Base-by-base conservation (phyloP, 164 flowering plant genomes). In the Dillenia suffruticosa region DNA sequence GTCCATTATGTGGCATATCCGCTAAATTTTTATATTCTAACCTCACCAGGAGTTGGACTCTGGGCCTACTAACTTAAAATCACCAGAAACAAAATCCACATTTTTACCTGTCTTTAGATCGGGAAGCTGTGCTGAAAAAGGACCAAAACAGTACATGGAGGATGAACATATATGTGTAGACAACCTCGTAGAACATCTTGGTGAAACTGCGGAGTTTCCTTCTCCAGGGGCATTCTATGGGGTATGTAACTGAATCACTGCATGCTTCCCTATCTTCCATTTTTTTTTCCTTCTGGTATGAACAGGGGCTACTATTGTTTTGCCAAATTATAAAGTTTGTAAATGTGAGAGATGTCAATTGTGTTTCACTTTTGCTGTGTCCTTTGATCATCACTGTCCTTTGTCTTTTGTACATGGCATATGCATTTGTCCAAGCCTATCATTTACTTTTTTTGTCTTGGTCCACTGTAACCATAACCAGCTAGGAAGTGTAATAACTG, bases 221-320 rank as follows among this genome's bases (percentile, higher is more conserved):
- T 72, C 87, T 45, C 86, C 84, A n/a, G 89, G 87, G 66, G 96
- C 98, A 58, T 93, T 90, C 60, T 93, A 93, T 76, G 98, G 98
- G 88, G 98, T 92, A 63, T 40, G 94, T 78, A 47, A 14, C 19
- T 10, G 15, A 26, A 26, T 54, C 16, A 54, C n/a, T 14, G 16
- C 16, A 47, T 46, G 15, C 15, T 26, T 66, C 9, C 15, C n/a
- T 53, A 60, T 14, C 14, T 0, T 44, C 1, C 22, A 19, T 19
- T 32, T 32, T 5, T 32, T 32, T 32, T 5, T 32, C 32, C 32
- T 32, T 3, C 32, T 2, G 5, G 40, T 32, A 32, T 32, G 40
- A 32, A 32, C 40, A 32, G 40, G 6, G 6, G 40, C 40, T 4
- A 32, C 40, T 32, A 5, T 32, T 32, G 6, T 32, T 32, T 32